Percentiles rank a stretch among this genome's conserved stretches.
phyloP scores from a whole-genome alignment of 1,284 basidiomycete species.

The Rhodotorula sp. region DNA sequence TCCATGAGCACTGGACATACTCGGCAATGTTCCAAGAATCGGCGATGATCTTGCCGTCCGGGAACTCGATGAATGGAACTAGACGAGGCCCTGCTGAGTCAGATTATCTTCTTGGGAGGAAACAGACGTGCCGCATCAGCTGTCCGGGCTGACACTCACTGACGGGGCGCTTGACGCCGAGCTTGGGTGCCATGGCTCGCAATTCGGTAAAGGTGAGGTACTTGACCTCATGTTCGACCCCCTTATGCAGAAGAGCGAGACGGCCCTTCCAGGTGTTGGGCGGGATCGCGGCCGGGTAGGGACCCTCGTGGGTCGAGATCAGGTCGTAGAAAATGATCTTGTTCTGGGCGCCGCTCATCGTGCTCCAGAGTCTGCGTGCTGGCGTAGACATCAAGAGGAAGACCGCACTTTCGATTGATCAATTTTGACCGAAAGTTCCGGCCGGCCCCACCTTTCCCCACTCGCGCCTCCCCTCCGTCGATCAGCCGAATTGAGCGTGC shows the following conservation, averaged over 20 bases:
- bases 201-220: slow-evolving; percentile 30
- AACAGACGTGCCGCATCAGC: background rate
- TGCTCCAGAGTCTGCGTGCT: slow-evolving; percentile 2
- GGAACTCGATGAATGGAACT: slow-evolving; percentile 26
- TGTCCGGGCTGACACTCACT: slow-evolving; percentile 4
- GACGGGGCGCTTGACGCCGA: slow-evolving; percentile 10
- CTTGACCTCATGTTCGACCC: slow-evolving; percentile 20
- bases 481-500: too few species aligned
- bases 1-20: background rate
- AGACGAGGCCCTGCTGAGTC: too few species aligned
- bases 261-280: slow-evolving; percentile 29
- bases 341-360: slow-evolving; percentile 27
- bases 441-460: too few species aligned
- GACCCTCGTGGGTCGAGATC: slow-evolving; percentile 13
- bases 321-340: slow-evolving; percentile 34
- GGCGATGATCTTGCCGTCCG: slow-evolving; percentile 13
- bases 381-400: background rate
- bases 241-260: slow-evolving; percentile 21
- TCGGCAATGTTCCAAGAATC: slow-evolving; percentile 30
- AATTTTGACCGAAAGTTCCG: too few species aligned
- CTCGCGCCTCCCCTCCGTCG: too few species aligned
- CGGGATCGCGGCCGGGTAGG: slow-evolving; percentile 8
- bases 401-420: background rate
- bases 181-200: slow-evolving; percentile 2
- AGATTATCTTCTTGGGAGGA: background rate